These are phyloP conservation scores for Spizellomyces punctatus DNA, from an alignment of 192 early-diverging fungal species.

Conservation along the genomic window DNA sequence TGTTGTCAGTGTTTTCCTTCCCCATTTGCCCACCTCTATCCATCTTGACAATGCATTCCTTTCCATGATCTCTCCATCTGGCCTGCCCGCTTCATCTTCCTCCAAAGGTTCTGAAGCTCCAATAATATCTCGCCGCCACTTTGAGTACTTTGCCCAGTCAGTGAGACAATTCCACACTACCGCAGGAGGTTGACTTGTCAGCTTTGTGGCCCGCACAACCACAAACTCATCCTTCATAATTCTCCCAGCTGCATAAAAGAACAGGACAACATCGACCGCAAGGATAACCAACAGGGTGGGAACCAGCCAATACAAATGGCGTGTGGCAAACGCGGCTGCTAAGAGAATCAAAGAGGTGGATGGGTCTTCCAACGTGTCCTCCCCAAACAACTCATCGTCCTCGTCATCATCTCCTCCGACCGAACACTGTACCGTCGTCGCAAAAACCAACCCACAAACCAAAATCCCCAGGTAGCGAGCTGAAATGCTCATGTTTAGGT, in stretches of 20 bases:
- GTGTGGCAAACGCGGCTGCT: constrained; percentile 9
- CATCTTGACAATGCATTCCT: not conserved
- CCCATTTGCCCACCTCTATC: not conserved
- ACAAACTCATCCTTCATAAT: constrained; percentile 15
- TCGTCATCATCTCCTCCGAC: constrained; percentile 5
- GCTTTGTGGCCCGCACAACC: constrained; percentile 9
- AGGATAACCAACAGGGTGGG: constrained; percentile 12
- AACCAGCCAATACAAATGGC: constrained; percentile 19
- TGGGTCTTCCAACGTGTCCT: not conserved
- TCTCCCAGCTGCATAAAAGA: constrained; percentile 18
- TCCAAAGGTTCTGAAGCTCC: not conserved
- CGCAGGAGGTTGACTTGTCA: not conserved
- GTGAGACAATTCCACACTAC: constrained; percentile 14
- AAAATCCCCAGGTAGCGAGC: too few species aligned
- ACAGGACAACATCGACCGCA: not conserved
- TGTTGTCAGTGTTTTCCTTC: not conserved
- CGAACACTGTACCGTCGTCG: constrained; percentile 1
- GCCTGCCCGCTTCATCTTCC: not conserved
- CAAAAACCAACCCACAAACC: not conserved
- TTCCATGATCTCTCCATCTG: not conserved
- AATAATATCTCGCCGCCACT: constrained; percentile 13
- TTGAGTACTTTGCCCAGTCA: not conserved
- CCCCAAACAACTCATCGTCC: not conserved
- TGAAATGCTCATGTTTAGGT: too few species aligned
- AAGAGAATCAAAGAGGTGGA: not conserved